A percentile compares a stretch with the other conserved stretches of the same genome.
Conservation (phyloP, 1,284 basidiomycete species). For the Malassezia sp. region DNA sequence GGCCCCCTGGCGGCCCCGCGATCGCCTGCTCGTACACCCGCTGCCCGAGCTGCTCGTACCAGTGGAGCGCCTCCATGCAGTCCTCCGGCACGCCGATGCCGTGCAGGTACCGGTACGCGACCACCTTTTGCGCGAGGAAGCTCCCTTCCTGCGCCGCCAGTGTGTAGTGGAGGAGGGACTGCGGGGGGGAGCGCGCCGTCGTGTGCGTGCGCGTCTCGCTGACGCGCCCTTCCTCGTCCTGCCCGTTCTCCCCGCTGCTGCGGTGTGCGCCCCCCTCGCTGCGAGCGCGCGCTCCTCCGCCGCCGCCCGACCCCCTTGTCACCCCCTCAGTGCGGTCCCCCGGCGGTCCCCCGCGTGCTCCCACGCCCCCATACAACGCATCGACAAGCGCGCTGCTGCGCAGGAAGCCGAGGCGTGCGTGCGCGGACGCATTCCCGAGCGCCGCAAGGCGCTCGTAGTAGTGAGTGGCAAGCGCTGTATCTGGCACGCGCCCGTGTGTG, state of each 20-base stretch:
- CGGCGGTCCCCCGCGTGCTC: too few relatives aligned
- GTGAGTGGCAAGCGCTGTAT: constrained; percentile 26
- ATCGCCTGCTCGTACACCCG: constrained; percentile 58
- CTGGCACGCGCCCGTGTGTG: constrained; percentile 32
- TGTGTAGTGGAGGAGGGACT: constrained; percentile 77
- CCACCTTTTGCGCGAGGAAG: constrained; percentile 75
- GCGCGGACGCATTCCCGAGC: constrained; percentile 38
- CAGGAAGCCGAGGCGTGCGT: constrained; percentile 35
- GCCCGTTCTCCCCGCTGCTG: too few relatives aligned
- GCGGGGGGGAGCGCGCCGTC: too few relatives aligned
- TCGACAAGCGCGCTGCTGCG: constrained; percentile 20
- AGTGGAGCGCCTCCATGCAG: constrained; percentile 50
- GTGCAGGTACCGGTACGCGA: constrained; percentile 88
- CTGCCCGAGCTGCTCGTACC: constrained; percentile 31
- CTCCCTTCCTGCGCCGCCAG: constrained; percentile 80
- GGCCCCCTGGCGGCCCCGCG: constrained; percentile 79
- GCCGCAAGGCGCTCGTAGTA: constrained; percentile 27
- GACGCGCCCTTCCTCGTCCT: too few relatives aligned
- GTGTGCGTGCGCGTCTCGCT: too few relatives aligned
- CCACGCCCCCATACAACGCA: neutral
- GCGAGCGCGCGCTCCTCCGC: too few relatives aligned
- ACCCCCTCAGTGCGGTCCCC: too few relatives aligned
- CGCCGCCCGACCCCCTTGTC: too few relatives aligned
- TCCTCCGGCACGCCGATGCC: constrained; percentile 67
- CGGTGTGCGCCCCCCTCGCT: too few relatives aligned